phyloP scores from a whole-genome alignment of 2,329 filamentous ascomycete genomes.

The Monosporascus cannonballus region DNA sequence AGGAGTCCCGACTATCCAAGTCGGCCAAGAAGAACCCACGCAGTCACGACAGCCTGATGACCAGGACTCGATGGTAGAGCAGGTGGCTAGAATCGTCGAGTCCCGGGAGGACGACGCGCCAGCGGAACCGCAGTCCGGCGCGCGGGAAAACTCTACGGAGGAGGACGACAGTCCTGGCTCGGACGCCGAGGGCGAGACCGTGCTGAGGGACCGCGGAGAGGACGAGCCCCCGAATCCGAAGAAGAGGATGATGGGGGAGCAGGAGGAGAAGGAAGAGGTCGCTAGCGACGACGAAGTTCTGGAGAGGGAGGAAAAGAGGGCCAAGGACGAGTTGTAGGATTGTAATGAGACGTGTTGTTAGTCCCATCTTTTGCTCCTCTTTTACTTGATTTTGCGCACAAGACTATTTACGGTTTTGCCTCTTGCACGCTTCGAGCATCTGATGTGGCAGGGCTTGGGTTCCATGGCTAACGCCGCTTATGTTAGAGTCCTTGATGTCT shows the following conservation, averaged over 20 bases:
- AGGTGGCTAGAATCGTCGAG: conserved; percentile 49
- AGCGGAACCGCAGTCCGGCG: neutral
- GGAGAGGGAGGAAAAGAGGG: conserved; percentile 21
- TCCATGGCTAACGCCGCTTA: too few species aligned
- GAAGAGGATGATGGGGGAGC: conserved; percentile 26
- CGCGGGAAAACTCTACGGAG: neutral
- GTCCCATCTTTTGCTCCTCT: neutral
- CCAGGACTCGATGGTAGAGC: conserved; percentile 37
- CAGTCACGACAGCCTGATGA: conserved; percentile 16
- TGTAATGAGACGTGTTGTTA: neutral
- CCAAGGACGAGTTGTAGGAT: conserved; percentile 33
- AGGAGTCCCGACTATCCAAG: conserved; percentile 45
- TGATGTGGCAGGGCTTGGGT: too few species aligned
- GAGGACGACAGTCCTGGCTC: neutral
- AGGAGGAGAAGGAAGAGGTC: neutral
- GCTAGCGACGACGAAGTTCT: conserved; percentile 5
- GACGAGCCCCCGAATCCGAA: conserved; percentile 20
- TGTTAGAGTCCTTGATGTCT: too few species aligned
- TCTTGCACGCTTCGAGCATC: too few species aligned
- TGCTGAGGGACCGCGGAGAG: conserved; percentile 25
- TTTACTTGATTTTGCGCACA: neutral
- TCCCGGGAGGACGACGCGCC: conserved; percentile 5
- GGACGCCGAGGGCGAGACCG: conserved; percentile 18
- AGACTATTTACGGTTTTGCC: too few species aligned
- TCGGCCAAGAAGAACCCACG: conserved; percentile 22